phyloP scores from a whole-genome alignment of 768 basidiomycete species.

The Mycena galericulata region DNA sequence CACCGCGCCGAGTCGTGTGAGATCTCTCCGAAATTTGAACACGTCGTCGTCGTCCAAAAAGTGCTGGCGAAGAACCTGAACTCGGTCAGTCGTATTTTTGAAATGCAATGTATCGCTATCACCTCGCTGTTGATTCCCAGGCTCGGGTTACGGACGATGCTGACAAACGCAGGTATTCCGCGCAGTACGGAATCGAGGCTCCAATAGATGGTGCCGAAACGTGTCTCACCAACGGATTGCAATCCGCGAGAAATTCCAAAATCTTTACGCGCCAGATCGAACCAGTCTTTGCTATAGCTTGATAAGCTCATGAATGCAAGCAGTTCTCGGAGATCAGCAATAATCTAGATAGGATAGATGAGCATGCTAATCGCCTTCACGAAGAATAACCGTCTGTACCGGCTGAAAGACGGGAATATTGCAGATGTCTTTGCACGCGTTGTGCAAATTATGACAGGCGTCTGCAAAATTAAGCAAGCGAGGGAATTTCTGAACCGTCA shows the following conservation, averaged over 20 bases:
- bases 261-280: slow-evolving; percentile 32
- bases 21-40: slow-evolving; percentile 16
- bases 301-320: slow-evolving; percentile 34
- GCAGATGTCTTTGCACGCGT: slow-evolving; percentile 3
- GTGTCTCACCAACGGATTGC: slow-evolving; percentile 37
- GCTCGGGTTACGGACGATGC: slow-evolving; percentile 24
- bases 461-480: not conserved
- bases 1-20: slow-evolving; percentile 24
- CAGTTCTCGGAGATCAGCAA: not conserved
- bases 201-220: slow-evolving; percentile 36
- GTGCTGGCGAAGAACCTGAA: slow-evolving; percentile 8
- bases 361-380: not conserved
- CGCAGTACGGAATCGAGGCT: slow-evolving; percentile 34
- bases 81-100: not conserved
- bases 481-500: not conserved
- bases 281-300: slow-evolving; percentile 31
- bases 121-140: slow-evolving; percentile 24
- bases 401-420: slow-evolving; percentile 1
- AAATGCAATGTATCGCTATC: not conserved
- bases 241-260: slow-evolving; percentile 36
- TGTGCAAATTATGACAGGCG: slow-evolving; percentile 8
- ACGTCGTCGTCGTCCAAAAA: slow-evolving; percentile 26
- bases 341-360: not conserved
- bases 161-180: slow-evolving; percentile 31
- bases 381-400: not conserved